Evolutionary conservation across 2,329 filamentous ascomycete genomes (phyloP), one percentile per base, ranked within the genome.

Genomic region (Elsinoe necatrix): DNA sequence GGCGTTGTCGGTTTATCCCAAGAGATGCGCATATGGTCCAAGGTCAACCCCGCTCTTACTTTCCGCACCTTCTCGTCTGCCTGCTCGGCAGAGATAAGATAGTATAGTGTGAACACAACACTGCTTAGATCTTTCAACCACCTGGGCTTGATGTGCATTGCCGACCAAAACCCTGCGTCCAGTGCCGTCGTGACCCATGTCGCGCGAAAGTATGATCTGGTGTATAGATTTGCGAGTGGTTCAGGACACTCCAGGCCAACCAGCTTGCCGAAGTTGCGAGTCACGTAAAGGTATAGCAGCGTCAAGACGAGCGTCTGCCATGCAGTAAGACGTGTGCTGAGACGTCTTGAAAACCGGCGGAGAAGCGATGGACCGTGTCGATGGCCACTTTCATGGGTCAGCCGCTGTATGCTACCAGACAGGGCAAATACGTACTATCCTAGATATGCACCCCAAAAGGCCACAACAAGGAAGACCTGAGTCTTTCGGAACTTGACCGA

Each of bases 121-220:
- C 89, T 90, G 8, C 87, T 82, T 12, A 95, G 68, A 68, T 97
- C 91, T 37, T 90, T 80, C 41, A 95, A 63, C 82, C 87, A 91
- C 65, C 87, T 90, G 48, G 77, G 77, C 57, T 81, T 82, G 61
- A 98, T 91, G 65, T 84, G 86, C 93, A 98, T 98, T 31, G 93
- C 93, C 0, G 90, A 95, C 93, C 93, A 98, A 71, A 96, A 98
- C 1, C 93, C 93, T 4, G 93, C 93, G 65, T 98, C 93, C 59
- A 98, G 74, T 0, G 90, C 93, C 0, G 93, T 98, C 55, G 93
- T 84, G 14, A 97, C 82, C 93, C 93, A 98, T 68, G 93, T 98
- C 56, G 93, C 93, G 50, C 93, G 85, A 70, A 95, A 98, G 74
- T 95, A 98, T 25, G 87, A 84, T 54, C 89, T 80, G 56, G 88